Conservation (phyloP, 257 asterid genomes). For the Rehmannia glutinosa region DNA sequence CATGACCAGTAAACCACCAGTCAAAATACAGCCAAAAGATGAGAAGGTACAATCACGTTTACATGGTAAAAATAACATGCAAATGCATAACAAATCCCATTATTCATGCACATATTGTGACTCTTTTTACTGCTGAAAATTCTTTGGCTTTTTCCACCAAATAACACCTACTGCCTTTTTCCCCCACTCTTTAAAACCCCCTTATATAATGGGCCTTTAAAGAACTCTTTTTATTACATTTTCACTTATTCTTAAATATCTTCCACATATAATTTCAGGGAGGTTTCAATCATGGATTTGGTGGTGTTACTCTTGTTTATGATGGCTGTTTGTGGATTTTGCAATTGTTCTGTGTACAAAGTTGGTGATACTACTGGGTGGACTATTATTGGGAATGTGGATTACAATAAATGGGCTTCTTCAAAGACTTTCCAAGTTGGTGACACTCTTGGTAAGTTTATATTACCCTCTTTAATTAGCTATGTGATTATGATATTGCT, state of each 20-base stretch:
- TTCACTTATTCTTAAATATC: no score
- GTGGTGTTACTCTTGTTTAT: constrained; percentile 13
- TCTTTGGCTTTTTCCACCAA: constrained; percentile 5
- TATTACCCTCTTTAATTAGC: no score
- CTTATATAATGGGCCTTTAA: constrained; percentile 11
- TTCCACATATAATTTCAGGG: background rate
- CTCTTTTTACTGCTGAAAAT: constrained; percentile 9
- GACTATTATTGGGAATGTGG: constrained; percentile 37
- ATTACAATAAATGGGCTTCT: constrained; percentile 54
- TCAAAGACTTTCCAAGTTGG: constrained; percentile 33
- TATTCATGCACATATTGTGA: constrained; percentile 36
- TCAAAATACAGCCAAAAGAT: constrained; percentile 9
- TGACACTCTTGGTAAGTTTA: constrained; percentile 39
- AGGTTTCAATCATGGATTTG: constrained; percentile 31
- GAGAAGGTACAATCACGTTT: constrained; percentile 25
- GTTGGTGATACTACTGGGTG: constrained; percentile 60
- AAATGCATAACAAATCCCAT: constrained; percentile 12
- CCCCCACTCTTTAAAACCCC: no score
- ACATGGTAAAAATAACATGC: constrained; percentile 25
- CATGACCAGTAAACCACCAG: constrained; percentile 7
- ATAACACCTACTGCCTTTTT: background rate
- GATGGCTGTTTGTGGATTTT: constrained; percentile 10
- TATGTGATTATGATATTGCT: no score
- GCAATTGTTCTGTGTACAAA: constrained; percentile 28
- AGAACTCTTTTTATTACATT: background rate